Evolutionary conservation across 208 protist genomes (phyloP), one percentile per base, ranked within the genome.

Genomic region (Herpetomonas muscarum): DNA sequence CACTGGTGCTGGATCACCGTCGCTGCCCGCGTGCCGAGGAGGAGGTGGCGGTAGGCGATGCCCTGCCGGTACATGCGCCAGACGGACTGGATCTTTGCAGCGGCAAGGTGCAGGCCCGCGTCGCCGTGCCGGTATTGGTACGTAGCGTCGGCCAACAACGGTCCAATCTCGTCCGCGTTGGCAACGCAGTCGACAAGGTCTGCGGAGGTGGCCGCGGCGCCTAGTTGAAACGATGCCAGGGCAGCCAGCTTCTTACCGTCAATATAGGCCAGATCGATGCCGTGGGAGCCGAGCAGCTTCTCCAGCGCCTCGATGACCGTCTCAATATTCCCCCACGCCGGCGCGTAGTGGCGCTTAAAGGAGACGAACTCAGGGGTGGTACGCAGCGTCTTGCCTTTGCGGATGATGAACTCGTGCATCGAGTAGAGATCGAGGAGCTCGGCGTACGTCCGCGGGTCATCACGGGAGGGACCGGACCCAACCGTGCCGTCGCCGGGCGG

Each of bases 321-420:
- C 60, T 92, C 77, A 41, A 97, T 81, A 55, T 75, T 84, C n/a
- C 86, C 85, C 90, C 92, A 97, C 30, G 64, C 80, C 0, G 76
- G 61, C 12, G 46, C 48, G 64, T 91, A 94, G 55, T 85, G 72
- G 50, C 92, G 70, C 61, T 96, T 89, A 55, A 93, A 97, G 15
- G 88, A 95, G 19, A 80, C 79, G 68, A 95, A 97, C 72, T 97
- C 88, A 2, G 92, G 92, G 26, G 92, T 97, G 48, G 74, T 92
- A 44, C 82, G 76, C 15, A 97, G 76, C 12, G 87, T 79, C 31
- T 70, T 76, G 24, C 92, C 92, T 58, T 94, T 94, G 26, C 92
- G 85, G 55, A 97, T 92, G 56, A 95, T 93, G 47, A 97, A 95
- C 74, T 97, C 89, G 69, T 97, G 88, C 86, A 97, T 93, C n/a